These are phyloP conservation scores for Irpex sp. DNA, from an alignment of 1,284 basidiomycete species.

Conservation along the genomic window DNA sequence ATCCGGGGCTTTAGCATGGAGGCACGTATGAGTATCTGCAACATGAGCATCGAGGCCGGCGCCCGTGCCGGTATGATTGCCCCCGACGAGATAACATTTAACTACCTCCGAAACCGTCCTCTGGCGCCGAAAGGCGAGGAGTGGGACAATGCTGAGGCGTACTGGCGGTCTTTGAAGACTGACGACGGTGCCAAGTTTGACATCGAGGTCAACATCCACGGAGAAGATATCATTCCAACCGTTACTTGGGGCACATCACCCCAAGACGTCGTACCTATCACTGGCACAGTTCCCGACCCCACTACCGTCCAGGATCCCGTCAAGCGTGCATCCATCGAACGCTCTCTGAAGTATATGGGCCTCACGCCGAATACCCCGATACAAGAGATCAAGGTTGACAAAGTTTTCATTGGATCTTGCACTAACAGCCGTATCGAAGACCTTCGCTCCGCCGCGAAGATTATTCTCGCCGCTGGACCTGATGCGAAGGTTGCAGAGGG, in stretches of 20 bases:
- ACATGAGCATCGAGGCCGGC: constrained; percentile 98
- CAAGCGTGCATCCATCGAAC: constrained; percentile 74
- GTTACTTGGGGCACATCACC: constrained; percentile 97
- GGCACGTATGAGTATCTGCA: constrained; percentile 95
- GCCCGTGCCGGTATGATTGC: constrained; percentile 96
- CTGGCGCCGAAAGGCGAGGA: constrained; percentile 84
- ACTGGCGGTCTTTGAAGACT: constrained; percentile 85
- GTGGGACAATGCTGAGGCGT: constrained; percentile 87
- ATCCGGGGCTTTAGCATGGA: constrained; percentile 94
- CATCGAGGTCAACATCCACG: constrained; percentile 81
- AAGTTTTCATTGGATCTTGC: constrained; percentile 96
- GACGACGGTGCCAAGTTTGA: constrained; percentile 92
- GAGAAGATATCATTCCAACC: constrained; percentile 90
- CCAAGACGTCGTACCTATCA: constrained; percentile 89
- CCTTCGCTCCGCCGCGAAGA: constrained; percentile 83
- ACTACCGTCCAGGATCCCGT: constrained; percentile 59
- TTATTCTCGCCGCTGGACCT: constrained; percentile 75
- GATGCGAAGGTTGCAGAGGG: constrained; percentile 77
- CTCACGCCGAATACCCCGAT: constrained; percentile 80
- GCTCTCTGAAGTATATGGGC: constrained; percentile 91
- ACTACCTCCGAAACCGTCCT: constrained; percentile 84
- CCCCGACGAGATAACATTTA: constrained; percentile 89
- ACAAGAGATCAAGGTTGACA: constrained; percentile 86
- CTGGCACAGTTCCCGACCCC: constrained; percentile 83
- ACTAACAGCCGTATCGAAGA: constrained; percentile 98